Percentiles rank a stretch among this genome's conserved stretches.
Evolutionary conservation across 2,329 filamentous ascomycete genomes (phyloP).

Genomic region (Fusarium pseudograminearum): DNA sequence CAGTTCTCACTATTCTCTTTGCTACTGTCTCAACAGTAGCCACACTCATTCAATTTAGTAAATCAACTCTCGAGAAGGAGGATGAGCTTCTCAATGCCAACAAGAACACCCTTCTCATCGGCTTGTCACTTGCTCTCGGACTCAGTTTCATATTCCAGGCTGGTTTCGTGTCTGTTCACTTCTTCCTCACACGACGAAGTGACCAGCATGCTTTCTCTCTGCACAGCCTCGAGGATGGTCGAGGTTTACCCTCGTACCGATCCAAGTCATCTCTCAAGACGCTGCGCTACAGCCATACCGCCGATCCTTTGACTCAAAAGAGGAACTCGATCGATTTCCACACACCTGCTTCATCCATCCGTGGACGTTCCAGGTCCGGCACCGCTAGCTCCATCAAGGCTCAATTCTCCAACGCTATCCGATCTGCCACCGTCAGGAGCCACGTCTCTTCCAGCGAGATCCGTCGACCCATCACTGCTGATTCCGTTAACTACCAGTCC

Average conservation of each 20-base stretch:
- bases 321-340: conserved; percentile 53
- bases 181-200: conserved; percentile 53
- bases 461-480: conserved; percentile 61
- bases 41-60: conserved; percentile 56
- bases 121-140: conserved; percentile 59
- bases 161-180: conserved; percentile 61
- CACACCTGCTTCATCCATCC: conserved; percentile 60
- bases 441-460: conserved; percentile 62
- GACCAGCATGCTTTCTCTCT: conserved; percentile 39
- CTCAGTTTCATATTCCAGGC: conserved; percentile 61
- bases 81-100: conserved; percentile 26
- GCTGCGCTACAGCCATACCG: conserved; percentile 64
- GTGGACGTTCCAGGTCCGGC: conserved; percentile 42
- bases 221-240: conserved; percentile 42
- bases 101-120: conserved; percentile 56
- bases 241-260: conserved; percentile 44
- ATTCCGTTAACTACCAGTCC: conserved; percentile 56
- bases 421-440: conserved; percentile 69
- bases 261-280: conserved; percentile 58
- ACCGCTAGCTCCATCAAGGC: conserved; percentile 49
- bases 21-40: conserved; percentile 61
- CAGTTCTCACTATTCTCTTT: conserved; percentile 57
- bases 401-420: conserved; percentile 61
- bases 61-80: conserved; percentile 33
- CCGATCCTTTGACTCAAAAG: conserved; percentile 50